phyloP scores from a whole-genome alignment of 352 stramenopile genomes.

The Thalassiosira livingstoniorum region DNA sequence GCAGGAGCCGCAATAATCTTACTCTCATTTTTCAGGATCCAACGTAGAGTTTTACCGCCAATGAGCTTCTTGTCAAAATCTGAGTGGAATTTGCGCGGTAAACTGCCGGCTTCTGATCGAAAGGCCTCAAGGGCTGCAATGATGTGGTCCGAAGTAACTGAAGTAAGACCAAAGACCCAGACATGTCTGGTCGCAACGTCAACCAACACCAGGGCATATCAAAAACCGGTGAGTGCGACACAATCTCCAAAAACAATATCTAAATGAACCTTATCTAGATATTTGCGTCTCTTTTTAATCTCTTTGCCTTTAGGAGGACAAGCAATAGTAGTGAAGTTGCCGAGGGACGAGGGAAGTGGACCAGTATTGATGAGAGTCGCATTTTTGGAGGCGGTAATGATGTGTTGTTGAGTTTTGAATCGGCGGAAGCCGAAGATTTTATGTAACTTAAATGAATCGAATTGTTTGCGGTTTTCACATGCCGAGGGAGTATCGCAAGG shows the following conservation, averaged over 20 bases:
- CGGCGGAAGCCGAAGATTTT: slow-evolving; percentile 12
- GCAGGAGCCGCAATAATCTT: slow-evolving; percentile 23
- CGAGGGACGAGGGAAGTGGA: slow-evolving; percentile 14
- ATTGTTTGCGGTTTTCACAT: not conserved
- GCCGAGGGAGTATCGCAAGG: slow-evolving; percentile 7
- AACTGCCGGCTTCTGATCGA: not conserved
- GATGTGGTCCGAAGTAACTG: slow-evolving; percentile 10
- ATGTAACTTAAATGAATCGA: slow-evolving; percentile 18
- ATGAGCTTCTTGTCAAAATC: too few species aligned
- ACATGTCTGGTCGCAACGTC: slow-evolving; percentile 10
- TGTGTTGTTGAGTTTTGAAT: slow-evolving; percentile 21
- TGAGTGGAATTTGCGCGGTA: slow-evolving; percentile 11
- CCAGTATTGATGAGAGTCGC: slow-evolving; percentile 20
- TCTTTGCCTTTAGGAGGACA: slow-evolving; percentile 14
- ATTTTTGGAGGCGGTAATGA: slow-evolving; percentile 5
- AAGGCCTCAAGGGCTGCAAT: slow-evolving; percentile 15
- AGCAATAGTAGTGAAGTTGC: slow-evolving; percentile 15
- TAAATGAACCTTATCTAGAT: slow-evolving; percentile 27
- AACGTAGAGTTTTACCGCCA: slow-evolving; percentile 6
- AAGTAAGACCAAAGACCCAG: slow-evolving; percentile 19
- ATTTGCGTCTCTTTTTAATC: slow-evolving; percentile 3
- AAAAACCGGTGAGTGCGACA: not conserved
- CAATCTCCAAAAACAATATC: slow-evolving; percentile 33
- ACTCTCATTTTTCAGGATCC: not conserved
- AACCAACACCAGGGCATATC: slow-evolving; percentile 31